Evolutionary conservation across 306 rosid genomes (phyloP).

Genomic region (Prunus fruticosa): DNA sequence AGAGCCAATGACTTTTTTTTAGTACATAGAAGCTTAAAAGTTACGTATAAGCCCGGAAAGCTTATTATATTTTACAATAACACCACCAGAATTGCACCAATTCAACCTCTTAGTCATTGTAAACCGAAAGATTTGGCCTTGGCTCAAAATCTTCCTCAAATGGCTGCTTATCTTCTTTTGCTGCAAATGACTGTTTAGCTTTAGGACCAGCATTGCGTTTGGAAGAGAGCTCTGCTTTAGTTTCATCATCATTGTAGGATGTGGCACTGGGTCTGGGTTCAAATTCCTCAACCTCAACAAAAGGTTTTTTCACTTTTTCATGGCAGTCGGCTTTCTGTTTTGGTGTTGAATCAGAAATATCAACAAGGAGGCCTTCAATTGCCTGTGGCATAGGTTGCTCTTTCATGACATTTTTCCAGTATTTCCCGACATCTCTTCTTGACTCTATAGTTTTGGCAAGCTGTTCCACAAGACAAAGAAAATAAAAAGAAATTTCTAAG

Average conservation of each 20-base stretch:
- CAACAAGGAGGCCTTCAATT: conserved; percentile 13
- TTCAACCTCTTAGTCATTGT: not conserved
- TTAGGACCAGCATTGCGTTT: not conserved
- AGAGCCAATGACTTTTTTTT: too few species aligned
- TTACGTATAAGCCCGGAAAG: not conserved
- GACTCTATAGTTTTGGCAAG: conserved; percentile 2
- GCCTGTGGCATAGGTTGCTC: conserved; percentile 17
- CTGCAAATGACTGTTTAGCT: not conserved
- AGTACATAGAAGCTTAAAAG: not conserved
- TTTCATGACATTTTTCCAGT: not conserved
- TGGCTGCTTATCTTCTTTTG: not conserved
- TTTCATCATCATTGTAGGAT: conserved; percentile 1
- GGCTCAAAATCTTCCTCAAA: conserved; percentile 12
- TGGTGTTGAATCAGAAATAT: not conserved
- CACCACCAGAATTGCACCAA: too few species aligned
- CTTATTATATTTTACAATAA: not conserved
- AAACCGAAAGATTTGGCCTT: not conserved
- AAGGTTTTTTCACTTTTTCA: not conserved
- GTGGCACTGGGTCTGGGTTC: conserved; percentile 11
- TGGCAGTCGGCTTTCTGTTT: not conserved
- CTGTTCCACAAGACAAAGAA: not conserved
- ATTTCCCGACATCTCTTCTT: conserved; percentile 5
- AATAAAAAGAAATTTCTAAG: not conserved
- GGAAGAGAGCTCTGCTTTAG: not conserved
- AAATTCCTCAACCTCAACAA: conserved; percentile 4